phyloP scores from a whole-genome alignment of 108 stramenopile species.

The Aurantiochytrium sp. region DNA sequence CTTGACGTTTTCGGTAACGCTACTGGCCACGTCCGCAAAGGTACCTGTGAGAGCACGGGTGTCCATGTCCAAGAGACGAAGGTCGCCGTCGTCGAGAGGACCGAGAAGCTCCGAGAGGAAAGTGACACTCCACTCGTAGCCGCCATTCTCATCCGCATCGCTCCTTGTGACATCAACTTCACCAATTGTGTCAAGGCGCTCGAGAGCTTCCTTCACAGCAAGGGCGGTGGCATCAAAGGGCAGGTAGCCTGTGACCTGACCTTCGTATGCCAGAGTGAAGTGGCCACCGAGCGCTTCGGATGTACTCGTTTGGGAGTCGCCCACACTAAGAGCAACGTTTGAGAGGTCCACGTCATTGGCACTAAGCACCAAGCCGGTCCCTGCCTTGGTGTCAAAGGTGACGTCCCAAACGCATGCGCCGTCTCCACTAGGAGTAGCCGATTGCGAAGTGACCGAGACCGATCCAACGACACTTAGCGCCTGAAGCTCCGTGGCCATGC shows the following conservation, averaged over 20 bases:
- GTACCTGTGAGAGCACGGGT: constrained; percentile 59
- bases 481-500: constrained; percentile 66
- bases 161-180: constrained; percentile 53
- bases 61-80: constrained; percentile 52
- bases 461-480: constrained; percentile 55
- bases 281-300: constrained; percentile 45
- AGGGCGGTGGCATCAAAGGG: constrained; percentile 50
- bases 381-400: constrained; percentile 67
- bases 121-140: constrained; percentile 66
- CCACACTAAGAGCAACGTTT: not conserved
- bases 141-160: constrained; percentile 55
- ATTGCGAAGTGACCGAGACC: constrained; percentile 50
- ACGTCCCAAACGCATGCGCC: constrained; percentile 57
- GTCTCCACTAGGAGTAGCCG: constrained; percentile 23
- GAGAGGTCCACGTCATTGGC: not conserved
- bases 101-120: constrained; percentile 53
- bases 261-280: constrained; percentile 60
- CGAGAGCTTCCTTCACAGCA: constrained; percentile 54
- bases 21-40: constrained; percentile 32
- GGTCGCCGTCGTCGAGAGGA: constrained; percentile 30
- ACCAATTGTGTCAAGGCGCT: constrained; percentile 55
- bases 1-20: constrained; percentile 29
- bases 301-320: not conserved
- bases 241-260: constrained; percentile 61
- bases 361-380: not conserved